Percentiles rank a stretch among this genome's conserved stretches.
These are phyloP conservation scores for Hypoxylon sp. DNA, from an alignment of 2,329 filamentous ascomycete genomes.

Conservation along the genomic window DNA sequence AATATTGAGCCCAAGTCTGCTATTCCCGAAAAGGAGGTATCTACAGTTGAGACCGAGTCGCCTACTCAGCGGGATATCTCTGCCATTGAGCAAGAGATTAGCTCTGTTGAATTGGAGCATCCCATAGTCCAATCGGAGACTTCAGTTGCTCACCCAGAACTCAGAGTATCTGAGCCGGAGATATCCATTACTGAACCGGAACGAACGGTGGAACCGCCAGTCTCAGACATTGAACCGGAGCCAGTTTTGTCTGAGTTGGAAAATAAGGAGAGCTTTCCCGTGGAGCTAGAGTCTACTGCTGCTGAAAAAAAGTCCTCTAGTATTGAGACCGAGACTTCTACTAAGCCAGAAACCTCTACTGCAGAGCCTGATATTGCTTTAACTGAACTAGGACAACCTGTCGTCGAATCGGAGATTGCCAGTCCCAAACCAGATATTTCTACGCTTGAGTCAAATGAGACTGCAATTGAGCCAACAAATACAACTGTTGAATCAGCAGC, in stretches of 20 bases:
- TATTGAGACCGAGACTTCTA: neutral
- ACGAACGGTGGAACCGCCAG: neutral
- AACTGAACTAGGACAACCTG: neutral
- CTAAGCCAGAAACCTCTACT: neutral
- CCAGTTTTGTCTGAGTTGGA: neutral
- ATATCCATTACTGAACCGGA: neutral
- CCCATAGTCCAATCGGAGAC: neutral
- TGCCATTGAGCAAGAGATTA: neutral
- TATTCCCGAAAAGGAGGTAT: neutral
- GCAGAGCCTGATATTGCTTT: constrained; percentile 8
- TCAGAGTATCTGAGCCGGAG: neutral
- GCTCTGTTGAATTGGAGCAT: neutral
- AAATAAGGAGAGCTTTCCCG: neutral
- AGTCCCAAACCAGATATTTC: constrained; percentile 9
- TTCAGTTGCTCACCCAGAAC: neutral
- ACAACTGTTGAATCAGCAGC: neutral
- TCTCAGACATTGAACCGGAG: neutral
- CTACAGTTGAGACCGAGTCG: neutral
- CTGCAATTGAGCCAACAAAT: neutral
- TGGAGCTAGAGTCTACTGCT: neutral
- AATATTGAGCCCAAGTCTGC: neutral
- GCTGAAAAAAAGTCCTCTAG: constrained; percentile 5
- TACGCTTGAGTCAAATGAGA: neutral
- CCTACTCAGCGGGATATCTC: neutral
- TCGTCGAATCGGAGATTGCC: constrained; percentile 2